Evolutionary conservation across 768 basidiomycete species (phyloP).

Genomic region (Mycena venus): DNA sequence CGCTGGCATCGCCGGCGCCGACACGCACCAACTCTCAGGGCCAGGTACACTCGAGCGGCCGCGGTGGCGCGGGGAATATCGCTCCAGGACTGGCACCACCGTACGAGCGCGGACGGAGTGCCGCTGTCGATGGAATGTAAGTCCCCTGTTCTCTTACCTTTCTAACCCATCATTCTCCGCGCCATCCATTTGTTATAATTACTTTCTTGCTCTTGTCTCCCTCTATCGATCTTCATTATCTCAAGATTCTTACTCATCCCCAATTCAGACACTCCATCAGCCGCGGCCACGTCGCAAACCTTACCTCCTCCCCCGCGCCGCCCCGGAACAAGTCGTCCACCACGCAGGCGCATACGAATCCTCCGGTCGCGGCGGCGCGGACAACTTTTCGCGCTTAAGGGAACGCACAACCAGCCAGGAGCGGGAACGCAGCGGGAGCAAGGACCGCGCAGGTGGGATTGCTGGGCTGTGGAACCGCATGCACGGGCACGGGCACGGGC

Average conservation of each 20-base stretch:
- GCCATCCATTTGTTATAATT: too few species aligned
- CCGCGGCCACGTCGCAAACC: slow-evolving; percentile 76
- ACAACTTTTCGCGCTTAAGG: slow-evolving; percentile 65
- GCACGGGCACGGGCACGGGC: slow-evolving; percentile 4
- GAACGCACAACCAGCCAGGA: slow-evolving; percentile 11
- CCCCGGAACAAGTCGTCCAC: slow-evolving; percentile 48
- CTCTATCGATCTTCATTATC: not conserved
- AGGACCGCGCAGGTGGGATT: slow-evolving; percentile 17
- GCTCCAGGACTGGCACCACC: slow-evolving; percentile 41
- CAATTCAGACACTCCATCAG: slow-evolving; percentile 72
- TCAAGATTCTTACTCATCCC: not conserved
- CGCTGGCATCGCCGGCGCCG: slow-evolving; percentile 14
- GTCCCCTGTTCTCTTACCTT: slow-evolving; percentile 38
- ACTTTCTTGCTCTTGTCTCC: not conserved
- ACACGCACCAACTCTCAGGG: not conserved
- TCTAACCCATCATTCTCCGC: not conserved
- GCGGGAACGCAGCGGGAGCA: not conserved
- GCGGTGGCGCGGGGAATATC: slow-evolving; percentile 77
- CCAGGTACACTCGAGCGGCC: slow-evolving; percentile 64
- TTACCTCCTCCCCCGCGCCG: slow-evolving; percentile 56
- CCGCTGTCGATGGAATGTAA: slow-evolving; percentile 54
- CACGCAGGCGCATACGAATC: slow-evolving; percentile 50
- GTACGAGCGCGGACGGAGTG: slow-evolving; percentile 41
- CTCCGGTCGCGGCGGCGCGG: slow-evolving; percentile 71
- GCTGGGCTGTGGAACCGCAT: slow-evolving; percentile 28